Conservation (phyloP, 139 green algal genomes). For the Desmodesmus armatus region DNA sequence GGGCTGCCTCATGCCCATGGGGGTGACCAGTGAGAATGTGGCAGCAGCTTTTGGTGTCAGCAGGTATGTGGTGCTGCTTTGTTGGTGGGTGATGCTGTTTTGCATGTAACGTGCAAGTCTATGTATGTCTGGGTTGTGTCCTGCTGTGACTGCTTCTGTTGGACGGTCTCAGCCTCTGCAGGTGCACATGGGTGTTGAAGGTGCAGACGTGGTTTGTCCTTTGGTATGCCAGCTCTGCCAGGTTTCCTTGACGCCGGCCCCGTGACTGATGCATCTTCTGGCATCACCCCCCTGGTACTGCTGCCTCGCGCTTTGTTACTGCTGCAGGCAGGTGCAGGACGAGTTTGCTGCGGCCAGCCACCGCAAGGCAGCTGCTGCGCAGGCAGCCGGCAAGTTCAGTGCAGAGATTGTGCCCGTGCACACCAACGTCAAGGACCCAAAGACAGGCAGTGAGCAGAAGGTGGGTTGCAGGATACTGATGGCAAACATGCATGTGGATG, state of each 20-base stretch:
- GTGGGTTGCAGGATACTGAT: no score
- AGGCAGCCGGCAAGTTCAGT: slow-evolving; percentile 85
- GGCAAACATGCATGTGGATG: no score
- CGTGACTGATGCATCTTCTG: background rate
- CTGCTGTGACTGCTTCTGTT: no score
- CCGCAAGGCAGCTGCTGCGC: slow-evolving; percentile 86
- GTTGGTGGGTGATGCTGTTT: no score
- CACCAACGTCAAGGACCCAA: slow-evolving; percentile 88
- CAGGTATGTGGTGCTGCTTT: no score
- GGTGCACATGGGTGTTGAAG: no score
- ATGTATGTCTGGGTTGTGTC: no score
- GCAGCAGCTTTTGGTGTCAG: slow-evolving; percentile 87
- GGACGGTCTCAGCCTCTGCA: no score
- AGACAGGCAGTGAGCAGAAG: slow-evolving; percentile 80
- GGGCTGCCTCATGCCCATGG: slow-evolving; percentile 98
- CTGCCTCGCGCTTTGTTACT: background rate
- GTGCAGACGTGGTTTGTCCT: no score
- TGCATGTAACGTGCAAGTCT: no score
- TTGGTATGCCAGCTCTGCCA: background rate
- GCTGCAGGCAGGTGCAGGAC: slow-evolving; percentile 80
- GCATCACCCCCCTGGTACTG: background rate
- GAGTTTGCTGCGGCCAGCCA: slow-evolving; percentile 85
- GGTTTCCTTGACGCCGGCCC: background rate
- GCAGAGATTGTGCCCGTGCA: slow-evolving; percentile 96
- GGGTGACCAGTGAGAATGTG: slow-evolving; percentile 99